These are phyloP conservation scores for Trypanosoma avium DNA, from an alignment of 208 protist species.

Conservation along the genomic window DNA sequence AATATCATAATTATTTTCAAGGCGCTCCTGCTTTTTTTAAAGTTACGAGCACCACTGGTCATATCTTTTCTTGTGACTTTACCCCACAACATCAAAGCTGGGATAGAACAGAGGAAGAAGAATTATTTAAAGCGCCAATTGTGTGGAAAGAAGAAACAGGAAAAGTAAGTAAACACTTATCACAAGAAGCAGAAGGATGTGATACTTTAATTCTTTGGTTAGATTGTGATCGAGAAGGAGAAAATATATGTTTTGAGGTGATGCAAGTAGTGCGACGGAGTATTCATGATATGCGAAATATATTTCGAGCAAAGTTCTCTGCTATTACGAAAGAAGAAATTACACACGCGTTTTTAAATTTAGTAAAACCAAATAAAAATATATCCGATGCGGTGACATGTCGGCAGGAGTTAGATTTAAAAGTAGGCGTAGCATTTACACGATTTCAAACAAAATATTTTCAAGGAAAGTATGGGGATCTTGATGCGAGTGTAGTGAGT, in stretches of 20 bases:
- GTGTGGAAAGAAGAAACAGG: constrained; percentile 82
- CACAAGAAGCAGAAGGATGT: constrained; percentile 76
- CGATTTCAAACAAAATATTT: constrained; percentile 93
- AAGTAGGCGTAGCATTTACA: constrained; percentile 95
- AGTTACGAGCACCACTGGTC: constrained; percentile 91
- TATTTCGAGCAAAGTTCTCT: constrained; percentile 92
- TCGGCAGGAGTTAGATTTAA: constrained; percentile 95
- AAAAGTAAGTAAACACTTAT: constrained; percentile 86
- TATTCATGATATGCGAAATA: constrained; percentile 60
- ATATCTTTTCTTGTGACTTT: constrained; percentile 93
- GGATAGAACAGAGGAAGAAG: constrained; percentile 82
- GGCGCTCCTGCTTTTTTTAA: constrained; percentile 64
- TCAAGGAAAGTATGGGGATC: constrained; percentile 87
- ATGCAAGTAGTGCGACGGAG: constrained; percentile 75
- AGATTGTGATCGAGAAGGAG: constrained; percentile 97
- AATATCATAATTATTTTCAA: constrained; percentile 78
- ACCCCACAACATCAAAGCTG: constrained; percentile 87
- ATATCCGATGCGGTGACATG: constrained; percentile 93
- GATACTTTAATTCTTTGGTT: constrained; percentile 93
- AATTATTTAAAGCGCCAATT: constrained; percentile 82
- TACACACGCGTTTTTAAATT: constrained; percentile 69
- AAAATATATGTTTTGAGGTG: constrained; percentile 98
- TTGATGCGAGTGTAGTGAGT: constrained; percentile 87
- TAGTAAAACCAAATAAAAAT: constrained; percentile 90
- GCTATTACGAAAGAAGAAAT: constrained; percentile 90